Base-by-base conservation (phyloP, 495 filamentous ascomycete genomes). In the Aspergillus sparsus region DNA sequence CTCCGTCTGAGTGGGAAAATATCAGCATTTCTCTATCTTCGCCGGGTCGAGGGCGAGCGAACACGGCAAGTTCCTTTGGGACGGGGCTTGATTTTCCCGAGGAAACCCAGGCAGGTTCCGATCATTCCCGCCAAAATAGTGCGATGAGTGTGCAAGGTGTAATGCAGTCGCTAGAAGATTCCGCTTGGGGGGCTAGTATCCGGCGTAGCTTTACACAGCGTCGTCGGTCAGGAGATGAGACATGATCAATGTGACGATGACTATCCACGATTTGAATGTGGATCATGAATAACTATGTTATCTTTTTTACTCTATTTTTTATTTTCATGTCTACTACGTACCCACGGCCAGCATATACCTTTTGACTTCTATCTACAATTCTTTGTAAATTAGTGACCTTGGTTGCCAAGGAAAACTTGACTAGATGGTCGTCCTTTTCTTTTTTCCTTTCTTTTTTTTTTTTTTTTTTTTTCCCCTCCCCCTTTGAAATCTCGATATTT, bases 121-220 rank as follows among this genome's bases (percentile, higher is more conserved):
- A 70, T 11, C 73, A 71, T 60, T 71, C 74, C n/a, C 76, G 72
- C 6, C 67, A 76, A 49, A 74, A 85, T 60, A 93, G 89, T 68
- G 77, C 82, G 32, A 89, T 93, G 57, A 90, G 86, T 61, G 86
- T 88, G 50, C 83, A 87, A 49, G 88, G 93, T 68, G 88, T 94
- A 60, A 84, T 92, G 74, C 83, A 89, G 55, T 86, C 91, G 66
- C 78, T 97, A 32, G 89, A 90, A 63, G 87, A 91, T 62, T 94
- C 91, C 41, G 90, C 87, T 16, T 97, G 93, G 93, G 90, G 92
- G 53, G 88, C 92, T 74, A 96, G 91, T 78, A 90, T 97, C 51
- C 81, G 92, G 60, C 83, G 91, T 56, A 96, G 92, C 74, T 91
- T 94, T 62, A 96, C 91, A 50, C 83, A 86, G 75, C 85, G 87